Conservation (phyloP, 1,284 basidiomycete species). For the Cryptococcus floricola region DNA sequence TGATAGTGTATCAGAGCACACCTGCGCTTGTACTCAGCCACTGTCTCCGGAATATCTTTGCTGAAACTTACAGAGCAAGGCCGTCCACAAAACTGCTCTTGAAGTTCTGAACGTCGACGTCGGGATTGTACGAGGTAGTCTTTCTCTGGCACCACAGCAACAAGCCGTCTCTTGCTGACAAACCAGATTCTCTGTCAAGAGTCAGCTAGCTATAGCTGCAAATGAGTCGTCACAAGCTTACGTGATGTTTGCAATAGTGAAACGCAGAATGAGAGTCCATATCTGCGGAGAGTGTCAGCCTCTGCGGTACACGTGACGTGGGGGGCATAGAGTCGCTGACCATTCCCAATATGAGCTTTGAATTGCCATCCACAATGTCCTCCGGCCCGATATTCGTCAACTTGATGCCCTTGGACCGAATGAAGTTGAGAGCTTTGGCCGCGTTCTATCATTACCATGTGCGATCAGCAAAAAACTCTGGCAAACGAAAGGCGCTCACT, state of each 20-base stretch:
- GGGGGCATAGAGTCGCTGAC: conserved; percentile 21
- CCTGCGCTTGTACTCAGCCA: conserved; percentile 49
- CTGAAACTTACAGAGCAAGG: conserved; percentile 72
- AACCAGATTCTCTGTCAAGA: conserved; percentile 79
- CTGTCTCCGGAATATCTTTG: background rate
- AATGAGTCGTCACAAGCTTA: conserved; percentile 47
- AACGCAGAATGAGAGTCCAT: conserved; percentile 94
- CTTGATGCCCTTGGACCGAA: conserved; percentile 88
- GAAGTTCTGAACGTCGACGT: conserved; percentile 92
- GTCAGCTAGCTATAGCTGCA: background rate
- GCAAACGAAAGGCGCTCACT: conserved; percentile 18
- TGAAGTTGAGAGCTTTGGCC: conserved; percentile 92
- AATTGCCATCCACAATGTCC: conserved; percentile 97
- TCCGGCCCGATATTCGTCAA: conserved; percentile 75
- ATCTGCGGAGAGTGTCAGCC: conserved; percentile 53
- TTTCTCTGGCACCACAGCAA: conserved; percentile 97
- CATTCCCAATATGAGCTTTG: conserved; percentile 97
- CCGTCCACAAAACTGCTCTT: conserved; percentile 89
- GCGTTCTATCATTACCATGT: conserved; percentile 60
- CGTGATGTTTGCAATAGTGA: conserved; percentile 98
- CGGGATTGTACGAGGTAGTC: conserved; percentile 76
- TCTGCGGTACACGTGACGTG: no score
- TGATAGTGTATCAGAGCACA: conserved; percentile 96
- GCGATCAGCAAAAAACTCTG: background rate
- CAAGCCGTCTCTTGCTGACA: conserved; percentile 93